Evolutionary conservation across 768 basidiomycete species (phyloP), one percentile per base, ranked within the genome.

Genomic region (Collybiopsis luxurians): DNA sequence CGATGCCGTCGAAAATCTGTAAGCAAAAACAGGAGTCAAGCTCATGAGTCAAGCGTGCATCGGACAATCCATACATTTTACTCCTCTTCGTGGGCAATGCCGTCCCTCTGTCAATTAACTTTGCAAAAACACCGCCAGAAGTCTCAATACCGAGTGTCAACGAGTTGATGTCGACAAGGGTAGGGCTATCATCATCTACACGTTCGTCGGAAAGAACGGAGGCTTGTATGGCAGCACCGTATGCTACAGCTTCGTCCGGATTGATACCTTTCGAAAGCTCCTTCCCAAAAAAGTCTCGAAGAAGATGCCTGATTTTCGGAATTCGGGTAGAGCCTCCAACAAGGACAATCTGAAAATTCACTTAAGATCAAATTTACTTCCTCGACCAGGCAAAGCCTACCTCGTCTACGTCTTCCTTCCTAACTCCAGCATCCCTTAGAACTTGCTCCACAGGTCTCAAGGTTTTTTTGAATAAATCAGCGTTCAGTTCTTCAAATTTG

Each of bases 71-170:
- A 13, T 59, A 87, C 85, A 89, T 96, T 77, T 98, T 94, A 60
- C 86, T 86, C 82, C 98, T 98, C 80, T 90, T 90, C 65, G 95
- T 97, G 59, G 96, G 96, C 69, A 98, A 94, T 68, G 95, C 92
- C 38, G 96, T 98, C 85, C 97, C 97, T 65, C 96, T 89, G 58
- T 92, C 82, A 66, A 98, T 98, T 67, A 98, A 82, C 75, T 96
- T 96, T 63, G 95, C 96, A 81, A 98, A 92, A 64, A 98, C 95
- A 71, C 94, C 93, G 66, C 95, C 94, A 36, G 95, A 95, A 65
- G 95, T 98, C 83, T 98, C 96, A 65, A 98, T 98, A 83, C 96
- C 95, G 69, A 97, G 92, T 23, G 96, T 96, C 36, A 98, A 84
- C 21, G 96, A 94, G 77, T 86, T 89, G 69, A 98, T 92, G 72